These are phyloP conservation scores for Oryza meridionalis DNA, from an alignment of 176 grass and related monocot genomes.

Conservation along the genomic window DNA sequence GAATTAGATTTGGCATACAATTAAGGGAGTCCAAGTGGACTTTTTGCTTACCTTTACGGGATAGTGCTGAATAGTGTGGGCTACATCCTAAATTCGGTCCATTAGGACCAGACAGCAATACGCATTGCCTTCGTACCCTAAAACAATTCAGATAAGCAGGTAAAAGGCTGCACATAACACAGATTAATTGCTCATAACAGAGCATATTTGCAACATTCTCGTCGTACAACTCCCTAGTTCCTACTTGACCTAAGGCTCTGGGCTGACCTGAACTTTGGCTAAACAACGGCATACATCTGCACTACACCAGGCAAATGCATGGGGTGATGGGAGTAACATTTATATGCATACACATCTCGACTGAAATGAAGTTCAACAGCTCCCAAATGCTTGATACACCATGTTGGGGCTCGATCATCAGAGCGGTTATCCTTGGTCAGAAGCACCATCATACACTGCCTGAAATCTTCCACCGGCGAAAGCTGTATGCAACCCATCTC, in stretches of 20 bases:
- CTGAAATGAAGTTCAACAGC: not conserved
- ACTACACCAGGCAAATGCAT: constrained; percentile 27
- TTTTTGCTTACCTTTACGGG: too few species aligned
- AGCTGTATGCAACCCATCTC: not conserved
- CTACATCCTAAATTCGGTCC: too few species aligned
- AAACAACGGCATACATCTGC: not conserved
- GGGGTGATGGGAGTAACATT: not conserved
- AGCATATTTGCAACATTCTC: not conserved
- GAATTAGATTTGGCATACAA: too few species aligned
- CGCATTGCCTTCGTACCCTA: too few species aligned
- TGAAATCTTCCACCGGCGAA: not conserved
- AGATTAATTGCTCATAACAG: not conserved
- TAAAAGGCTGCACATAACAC: not conserved
- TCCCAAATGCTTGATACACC: not conserved
- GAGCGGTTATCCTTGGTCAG: not conserved
- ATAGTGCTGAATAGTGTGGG: too few species aligned
- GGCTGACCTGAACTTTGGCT: not conserved
- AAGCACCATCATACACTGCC: not conserved
- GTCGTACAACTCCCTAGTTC: not conserved
- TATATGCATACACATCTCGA: constrained; percentile 45
- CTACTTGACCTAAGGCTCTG: not conserved
- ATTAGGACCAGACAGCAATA: too few species aligned
- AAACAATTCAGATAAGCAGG: not conserved
- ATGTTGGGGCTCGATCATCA: not conserved
- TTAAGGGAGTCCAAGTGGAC: too few species aligned